Evolutionary conservation across 768 basidiomycete species (phyloP), one percentile per base, ranked within the genome.

Genomic region (Naematelia encephala): DNA sequence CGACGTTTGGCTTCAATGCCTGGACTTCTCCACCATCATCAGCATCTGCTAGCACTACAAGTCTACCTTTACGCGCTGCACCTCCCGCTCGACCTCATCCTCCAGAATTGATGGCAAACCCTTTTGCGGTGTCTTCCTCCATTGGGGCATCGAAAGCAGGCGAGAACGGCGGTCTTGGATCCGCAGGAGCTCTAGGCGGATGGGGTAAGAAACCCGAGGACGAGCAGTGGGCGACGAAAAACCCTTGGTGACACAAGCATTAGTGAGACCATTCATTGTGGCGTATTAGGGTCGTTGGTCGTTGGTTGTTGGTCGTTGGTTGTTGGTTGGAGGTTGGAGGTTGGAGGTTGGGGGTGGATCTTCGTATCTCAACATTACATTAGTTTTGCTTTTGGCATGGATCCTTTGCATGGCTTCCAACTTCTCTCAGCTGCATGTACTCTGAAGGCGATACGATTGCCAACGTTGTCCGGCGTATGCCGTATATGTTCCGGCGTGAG

Each of bases 51-150:
- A n/a, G 10, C 14, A 27, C 29, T 23, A 58, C 13, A 29, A 26
- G 59, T 1, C 54, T 62, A 25, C 72, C 69, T 3, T 22, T 60
- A 22, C 52, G 72, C 39, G 39, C 66, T 2, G 72, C 72, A 21
- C 72, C 72, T 1, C 72, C 72, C 19, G 72, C 72, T 27, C 45
- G 72, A 59, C 69, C 72, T 1, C 72, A 74, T 54, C 72, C 72
- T 11, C 49, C 66, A 0, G 69, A 67, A 57, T 61, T 70, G 29
- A 60, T 69, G 56, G 54, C 57, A 5, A 71, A 71, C 51, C 69
- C 69, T 4, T 73, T 73, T 42, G 65, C 68, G 39, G 28, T 39
- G 5, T 26, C 22, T 26, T 39, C 26, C 23, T 55, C 49, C 19
- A 55, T 45, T 13, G 51, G 48, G 30, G 56, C 48, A 10, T 43